Evolutionary conservation across 2,329 filamentous ascomycete species (phyloP), one percentile per base, ranked within the genome.

Genomic region (Bimuria novae-zelandiae): DNA sequence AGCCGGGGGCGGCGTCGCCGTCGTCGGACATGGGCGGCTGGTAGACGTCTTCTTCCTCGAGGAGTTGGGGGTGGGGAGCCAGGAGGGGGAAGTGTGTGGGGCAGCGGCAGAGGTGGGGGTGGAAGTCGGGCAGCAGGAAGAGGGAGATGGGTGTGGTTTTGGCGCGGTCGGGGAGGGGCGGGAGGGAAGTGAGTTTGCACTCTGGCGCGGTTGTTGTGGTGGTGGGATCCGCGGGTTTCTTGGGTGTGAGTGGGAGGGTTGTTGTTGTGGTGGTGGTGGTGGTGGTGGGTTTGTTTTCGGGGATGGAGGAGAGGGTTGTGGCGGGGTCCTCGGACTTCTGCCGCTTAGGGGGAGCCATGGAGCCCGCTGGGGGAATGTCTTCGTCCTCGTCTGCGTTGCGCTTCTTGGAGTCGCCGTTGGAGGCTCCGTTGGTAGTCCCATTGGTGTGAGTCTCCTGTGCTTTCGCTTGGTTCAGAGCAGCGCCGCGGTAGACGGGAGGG

Each of bases 31-130:
- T 78, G 1, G 93, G 92, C 0, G 93, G 94, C 66, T 97, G 92
- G 74, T 99, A 99, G 1, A 86, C 87, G 29, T 96, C 91, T 79
- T 99, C 94, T 74, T 96, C 92, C 67, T 97, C 92, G 8, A 96
- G 85, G 10, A 99, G 88, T 67, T 96, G 89, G 0, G 86, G 84
- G 69, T 96, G 86, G 0, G 79, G 76, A 49, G 84, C 79, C 1
- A 97, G 83, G 11, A 84, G 77, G 1, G 86, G 85, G 75, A 90
- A 96, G 77, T 92, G 97, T n/a, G 81, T 76, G 14, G 84, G 71
- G 75, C 94, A 99, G 67, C 82, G 90, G 78, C 94, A 99, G 63
- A 99, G 78, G 54, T 87, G 80, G 35, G 89, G 82, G 62, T 93
- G 89, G 79, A 97, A 97, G 65, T 85, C 80, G 48, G 87, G 81